phyloP scores from a whole-genome alignment of 768 basidiomycete genomes.

The Kwoniella newhampshirensis region DNA sequence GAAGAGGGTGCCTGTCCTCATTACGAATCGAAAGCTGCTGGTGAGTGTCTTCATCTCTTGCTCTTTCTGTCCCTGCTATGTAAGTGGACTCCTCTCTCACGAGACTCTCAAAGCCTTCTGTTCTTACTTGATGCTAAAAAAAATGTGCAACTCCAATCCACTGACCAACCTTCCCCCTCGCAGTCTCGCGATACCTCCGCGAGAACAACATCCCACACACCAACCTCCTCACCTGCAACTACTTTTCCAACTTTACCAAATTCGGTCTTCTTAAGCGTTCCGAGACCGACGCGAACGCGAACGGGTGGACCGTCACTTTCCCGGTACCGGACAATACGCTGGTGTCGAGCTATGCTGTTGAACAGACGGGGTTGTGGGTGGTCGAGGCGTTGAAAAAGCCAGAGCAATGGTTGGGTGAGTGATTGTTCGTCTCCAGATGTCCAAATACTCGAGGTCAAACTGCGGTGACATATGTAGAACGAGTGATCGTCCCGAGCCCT shows the following conservation, averaged over 20 bases:
- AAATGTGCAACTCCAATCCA: too few relatives aligned
- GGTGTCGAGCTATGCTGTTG: slow-evolving; percentile 4
- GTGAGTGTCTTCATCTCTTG: neutral
- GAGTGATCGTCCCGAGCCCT: too few relatives aligned
- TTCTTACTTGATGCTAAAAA: too few relatives aligned
- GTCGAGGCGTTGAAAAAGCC: neutral
- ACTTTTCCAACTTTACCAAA: slow-evolving; percentile 6
- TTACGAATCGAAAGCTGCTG: slow-evolving; percentile 4
- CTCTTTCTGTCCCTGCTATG: too few relatives aligned
- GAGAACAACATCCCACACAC: slow-evolving; percentile 5
- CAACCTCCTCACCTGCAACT: slow-evolving; percentile 1
- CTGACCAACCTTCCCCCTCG: neutral
- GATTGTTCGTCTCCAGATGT: too few relatives aligned
- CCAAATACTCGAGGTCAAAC: too few relatives aligned
- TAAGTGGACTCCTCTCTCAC: too few relatives aligned
- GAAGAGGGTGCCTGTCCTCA: slow-evolving; percentile 5
- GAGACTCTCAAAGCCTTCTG: too few relatives aligned
- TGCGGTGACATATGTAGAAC: too few relatives aligned
- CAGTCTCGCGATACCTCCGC: neutral
- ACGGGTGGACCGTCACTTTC: neutral
- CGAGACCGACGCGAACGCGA: neutral
- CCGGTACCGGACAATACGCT: neutral
- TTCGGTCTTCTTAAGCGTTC: slow-evolving; percentile 4
- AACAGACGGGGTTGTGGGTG: slow-evolving; percentile 8
- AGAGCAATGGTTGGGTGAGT: slow-evolving; percentile 5